phyloP scores from a whole-genome alignment of 1,284 basidiomycete genomes.

The Phellinidium pouzarii region DNA sequence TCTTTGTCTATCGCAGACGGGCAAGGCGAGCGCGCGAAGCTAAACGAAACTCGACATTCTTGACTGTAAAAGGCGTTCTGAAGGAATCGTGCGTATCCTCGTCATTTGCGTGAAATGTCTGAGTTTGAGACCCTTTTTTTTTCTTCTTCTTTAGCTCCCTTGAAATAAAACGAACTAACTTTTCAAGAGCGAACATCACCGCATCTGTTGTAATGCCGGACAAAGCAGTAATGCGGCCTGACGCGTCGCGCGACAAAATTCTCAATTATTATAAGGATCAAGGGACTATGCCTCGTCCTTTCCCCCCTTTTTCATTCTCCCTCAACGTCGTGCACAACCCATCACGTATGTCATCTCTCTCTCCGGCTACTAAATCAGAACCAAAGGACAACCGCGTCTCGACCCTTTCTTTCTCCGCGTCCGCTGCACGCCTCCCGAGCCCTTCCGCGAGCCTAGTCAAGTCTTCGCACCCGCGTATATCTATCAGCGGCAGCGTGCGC shows the following conservation, averaged over 20 bases:
- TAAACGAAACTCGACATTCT: conserved; percentile 36
- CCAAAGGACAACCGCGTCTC: conserved; percentile 18
- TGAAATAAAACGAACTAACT: conserved; percentile 23
- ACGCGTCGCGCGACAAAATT: conserved; percentile 35
- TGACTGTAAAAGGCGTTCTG: conserved; percentile 41
- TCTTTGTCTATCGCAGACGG: conserved; percentile 36
- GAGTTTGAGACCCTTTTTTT: not conserved
- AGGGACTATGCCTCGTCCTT: conserved; percentile 42
- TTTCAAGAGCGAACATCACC: conserved; percentile 41
- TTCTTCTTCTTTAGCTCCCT: conserved; percentile 3
- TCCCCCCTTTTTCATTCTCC: conserved; percentile 40
- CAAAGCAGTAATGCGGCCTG: conserved; percentile 35
- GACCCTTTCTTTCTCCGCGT: conserved; percentile 20
- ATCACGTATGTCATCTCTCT: conserved; percentile 18
- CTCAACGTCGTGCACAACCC: conserved; percentile 23
- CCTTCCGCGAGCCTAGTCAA: too few species aligned
- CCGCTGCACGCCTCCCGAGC: conserved; percentile 4
- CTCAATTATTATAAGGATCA: conserved; percentile 39
- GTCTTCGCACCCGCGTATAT: conserved; percentile 22
- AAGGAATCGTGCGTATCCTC: conserved; percentile 25
- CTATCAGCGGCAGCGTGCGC: conserved; percentile 25
- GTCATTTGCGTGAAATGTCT: not conserved
- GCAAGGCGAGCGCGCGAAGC: conserved; percentile 32
- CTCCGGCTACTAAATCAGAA: not conserved
- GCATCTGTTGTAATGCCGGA: conserved; percentile 46